Evolutionary conservation across 306 rosid species (phyloP).

Genomic region (Prinsepia uniflora): DNA sequence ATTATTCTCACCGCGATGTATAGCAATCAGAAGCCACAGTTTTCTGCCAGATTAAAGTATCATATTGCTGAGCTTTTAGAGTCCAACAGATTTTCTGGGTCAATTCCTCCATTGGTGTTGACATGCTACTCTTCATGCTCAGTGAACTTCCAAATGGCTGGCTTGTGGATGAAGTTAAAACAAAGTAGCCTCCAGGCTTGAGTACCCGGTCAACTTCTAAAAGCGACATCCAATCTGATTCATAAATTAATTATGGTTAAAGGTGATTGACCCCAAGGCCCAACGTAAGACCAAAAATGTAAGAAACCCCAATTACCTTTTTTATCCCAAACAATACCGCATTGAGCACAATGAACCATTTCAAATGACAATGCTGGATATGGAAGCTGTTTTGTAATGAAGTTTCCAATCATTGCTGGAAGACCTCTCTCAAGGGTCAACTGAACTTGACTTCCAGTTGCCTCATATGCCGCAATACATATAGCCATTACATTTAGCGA

Average conservation of each 20-base stretch:
- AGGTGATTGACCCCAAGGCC: too few relatives aligned
- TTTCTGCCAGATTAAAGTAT: conserved; percentile 93
- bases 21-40: conserved; percentile 65
- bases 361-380: conserved; percentile 87
- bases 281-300: not conserved
- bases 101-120: conserved; percentile 64
- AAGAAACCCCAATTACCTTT: conserved; percentile 45
- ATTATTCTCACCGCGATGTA: conserved; percentile 63
- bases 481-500: conserved; percentile 79
- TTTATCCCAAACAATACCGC: conserved; percentile 82
- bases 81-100: conserved; percentile 82
- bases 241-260: conserved; percentile 29
- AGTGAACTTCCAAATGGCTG: conserved; percentile 59
- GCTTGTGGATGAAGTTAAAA: conserved; percentile 74
- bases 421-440: conserved; percentile 99
- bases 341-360: conserved; percentile 98
- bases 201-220: conserved; percentile 94
- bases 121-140: conserved; percentile 44
- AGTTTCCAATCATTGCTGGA: conserved; percentile 91
- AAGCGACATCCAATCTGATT: conserved; percentile 72
- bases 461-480: conserved; percentile 90
- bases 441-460: conserved; percentile 99
- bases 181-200: conserved; percentile 98
- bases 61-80: conserved; percentile 86
- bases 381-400: conserved; percentile 77